A percentile compares a stretch with the other conserved stretches of the same genome.
Conservation (phyloP, 2,329 filamentous ascomycete genomes). For the Xylaria hypoxylon region DNA sequence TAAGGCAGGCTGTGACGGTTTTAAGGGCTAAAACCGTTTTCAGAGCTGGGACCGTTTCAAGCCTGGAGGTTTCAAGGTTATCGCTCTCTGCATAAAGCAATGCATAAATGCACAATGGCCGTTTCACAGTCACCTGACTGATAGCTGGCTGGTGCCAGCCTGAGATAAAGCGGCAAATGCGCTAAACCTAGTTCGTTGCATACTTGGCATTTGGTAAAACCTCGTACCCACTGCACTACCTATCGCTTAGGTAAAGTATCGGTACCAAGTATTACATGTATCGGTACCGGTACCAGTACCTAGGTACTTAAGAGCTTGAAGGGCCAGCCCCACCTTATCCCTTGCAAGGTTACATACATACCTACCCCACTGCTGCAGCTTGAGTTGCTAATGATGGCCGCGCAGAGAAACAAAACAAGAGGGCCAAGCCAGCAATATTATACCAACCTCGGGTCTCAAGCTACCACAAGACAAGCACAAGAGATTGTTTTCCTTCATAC, state of each 20-base stretch:
- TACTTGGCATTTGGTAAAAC: constrained; percentile 3
- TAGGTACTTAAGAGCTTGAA: neutral
- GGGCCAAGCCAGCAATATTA: neutral
- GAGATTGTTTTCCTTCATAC: neutral
- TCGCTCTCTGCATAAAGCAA: too few relatives aligned
- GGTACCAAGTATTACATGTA: too few relatives aligned
- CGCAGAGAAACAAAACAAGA: neutral
- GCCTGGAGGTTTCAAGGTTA: constrained; percentile 17
- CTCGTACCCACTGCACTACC: neutral
- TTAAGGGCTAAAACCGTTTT: constrained; percentile 8
- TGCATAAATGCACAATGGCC: too few relatives aligned
- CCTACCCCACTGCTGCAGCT: neutral
- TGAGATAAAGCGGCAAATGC: constrained; percentile 4
- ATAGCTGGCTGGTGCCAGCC: neutral
- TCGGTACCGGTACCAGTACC: too few relatives aligned
- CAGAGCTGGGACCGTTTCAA: constrained; percentile 18
- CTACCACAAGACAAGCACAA: neutral
- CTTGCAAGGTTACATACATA: too few relatives aligned
- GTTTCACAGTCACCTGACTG: constrained; percentile 2
- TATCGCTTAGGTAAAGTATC: too few relatives aligned
- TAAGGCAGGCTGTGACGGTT: constrained; percentile 12
- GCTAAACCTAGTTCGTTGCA: too few relatives aligned
- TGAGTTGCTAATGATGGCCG: too few relatives aligned
- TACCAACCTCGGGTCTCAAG: neutral
- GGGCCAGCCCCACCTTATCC: neutral